Percentiles rank a stretch among this genome's conserved stretches.
phyloP scores from a whole-genome alignment of 345 rosid species.

The Euphorbia tirucalli region DNA sequence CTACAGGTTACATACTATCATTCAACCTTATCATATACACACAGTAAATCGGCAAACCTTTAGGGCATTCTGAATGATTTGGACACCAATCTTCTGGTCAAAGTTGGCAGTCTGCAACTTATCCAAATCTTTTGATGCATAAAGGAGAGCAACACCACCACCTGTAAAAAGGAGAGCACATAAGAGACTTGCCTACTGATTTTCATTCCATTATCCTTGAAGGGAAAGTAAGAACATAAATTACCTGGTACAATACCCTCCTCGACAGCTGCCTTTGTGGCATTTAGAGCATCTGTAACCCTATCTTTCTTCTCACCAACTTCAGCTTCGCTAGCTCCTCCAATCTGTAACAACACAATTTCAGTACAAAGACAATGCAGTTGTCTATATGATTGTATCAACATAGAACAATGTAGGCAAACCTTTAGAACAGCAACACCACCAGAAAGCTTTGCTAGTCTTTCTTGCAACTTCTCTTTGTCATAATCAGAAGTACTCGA shows the following conservation, averaged over 20 bases:
- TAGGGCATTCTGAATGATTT: constrained; percentile 91
- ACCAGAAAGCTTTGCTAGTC: constrained; percentile 92
- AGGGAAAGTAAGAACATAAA: neutral
- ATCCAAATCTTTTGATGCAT: constrained; percentile 84
- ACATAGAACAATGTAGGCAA: neutral
- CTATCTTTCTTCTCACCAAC: constrained; percentile 92
- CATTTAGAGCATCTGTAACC: constrained; percentile 94
- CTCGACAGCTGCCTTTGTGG: constrained; percentile 98
- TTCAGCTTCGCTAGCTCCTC: constrained; percentile 97
- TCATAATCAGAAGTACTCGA: constrained; percentile 87
- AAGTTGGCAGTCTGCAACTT: constrained; percentile 83
- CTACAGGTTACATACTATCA: too few species aligned
- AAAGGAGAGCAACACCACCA: constrained; percentile 94
- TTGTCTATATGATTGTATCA: neutral
- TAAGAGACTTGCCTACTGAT: too few species aligned
- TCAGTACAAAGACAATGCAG: neutral
- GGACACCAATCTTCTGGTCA: constrained; percentile 91
- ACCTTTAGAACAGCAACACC: constrained; percentile 98
- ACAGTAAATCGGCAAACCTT: constrained; percentile 44
- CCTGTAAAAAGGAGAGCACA: constrained; percentile 36
- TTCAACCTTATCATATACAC: too few species aligned
- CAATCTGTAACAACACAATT: constrained; percentile 55
- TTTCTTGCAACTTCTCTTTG: constrained; percentile 90
- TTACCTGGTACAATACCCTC: constrained; percentile 98
- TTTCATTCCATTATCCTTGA: neutral